Evolutionary conservation across 176 grass and related monocot species (phyloP), one percentile per base, ranked within the genome.

Genomic region (Dendrocalamus sinicus): DNA sequence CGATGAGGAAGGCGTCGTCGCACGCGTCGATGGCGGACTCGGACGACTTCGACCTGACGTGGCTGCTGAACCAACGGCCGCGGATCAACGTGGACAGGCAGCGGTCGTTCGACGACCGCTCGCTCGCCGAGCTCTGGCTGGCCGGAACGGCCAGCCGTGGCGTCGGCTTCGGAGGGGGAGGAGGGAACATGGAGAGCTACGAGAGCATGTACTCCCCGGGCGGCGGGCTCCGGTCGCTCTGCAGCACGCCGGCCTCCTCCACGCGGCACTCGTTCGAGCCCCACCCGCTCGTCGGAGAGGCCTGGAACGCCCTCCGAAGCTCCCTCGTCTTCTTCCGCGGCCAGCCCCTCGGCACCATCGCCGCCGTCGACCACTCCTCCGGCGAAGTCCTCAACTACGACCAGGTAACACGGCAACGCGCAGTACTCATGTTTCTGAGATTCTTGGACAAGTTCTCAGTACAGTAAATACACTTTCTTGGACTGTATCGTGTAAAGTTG

Each of bases 371-470:
- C 85, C 91, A 84, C 77, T 90, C 92, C 73, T 86, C 95, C 41
- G 92, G 84, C 59, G 95, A 93, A 16, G 87, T 93, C 11, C 95
- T 95, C 26, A 97, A 97, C 88, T 95, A 97, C 83, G 95, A 97
- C 87, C 95, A 97, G 95, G 95, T 93, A 81, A 72, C 52, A 48
- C 10, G 17, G 14, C 22, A 35, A 19, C 37, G 41, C 1, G 37
- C 67, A 71, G 4, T 3, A 24, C 12, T 39, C 65, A 32, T 80
- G 20, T n/a, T 2, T 32, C 5, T 75, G 19, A 12, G 19, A 12
- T 76, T 39, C 17, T 55, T 75, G 32, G 28, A 55, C 32, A 16
- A 39, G 30, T 55, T 75, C 5, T 39, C 26, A 70, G 15, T 74
- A 26, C 26, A 70, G 15, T 74, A 19, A 35, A 75, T 24, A 84